Percentiles rank a stretch among this genome's conserved stretches.
These are phyloP conservation scores for Cucumis hystrix DNA, from an alignment of 306 rosid species.

Conservation along the genomic window DNA sequence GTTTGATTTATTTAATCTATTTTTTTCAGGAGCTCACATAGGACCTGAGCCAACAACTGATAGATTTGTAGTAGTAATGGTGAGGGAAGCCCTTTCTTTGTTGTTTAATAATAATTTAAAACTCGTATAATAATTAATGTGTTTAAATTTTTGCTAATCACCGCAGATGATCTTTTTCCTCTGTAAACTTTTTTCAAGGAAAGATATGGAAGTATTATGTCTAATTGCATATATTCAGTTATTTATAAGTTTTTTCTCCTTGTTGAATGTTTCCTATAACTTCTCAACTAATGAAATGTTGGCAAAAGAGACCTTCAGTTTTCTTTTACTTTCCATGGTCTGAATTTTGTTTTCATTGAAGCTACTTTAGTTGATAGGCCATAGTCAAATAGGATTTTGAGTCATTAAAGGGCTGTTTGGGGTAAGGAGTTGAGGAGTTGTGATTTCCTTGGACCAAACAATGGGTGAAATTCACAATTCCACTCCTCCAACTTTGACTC, in stretches of 20 bases:
- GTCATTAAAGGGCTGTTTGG: background rate
- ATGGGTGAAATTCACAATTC: too few species aligned
- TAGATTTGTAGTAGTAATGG: slow-evolving; percentile 94
- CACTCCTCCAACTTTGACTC: too few species aligned
- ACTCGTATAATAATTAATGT: background rate
- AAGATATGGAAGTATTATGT: background rate
- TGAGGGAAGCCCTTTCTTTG: slow-evolving; percentile 14
- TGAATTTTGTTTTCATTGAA: background rate
- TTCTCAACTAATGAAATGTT: background rate
- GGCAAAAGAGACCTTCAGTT: background rate
- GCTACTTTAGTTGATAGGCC: background rate
- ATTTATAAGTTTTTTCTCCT: background rate
- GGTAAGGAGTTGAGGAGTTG: too few species aligned
- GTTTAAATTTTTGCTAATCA: background rate
- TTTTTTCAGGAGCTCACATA: slow-evolving; percentile 67
- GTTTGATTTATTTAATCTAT: background rate
- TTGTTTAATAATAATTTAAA: background rate
- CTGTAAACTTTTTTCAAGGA: background rate
- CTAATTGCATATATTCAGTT: background rate
- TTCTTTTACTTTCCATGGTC: background rate
- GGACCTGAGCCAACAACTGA: slow-evolving; percentile 99
- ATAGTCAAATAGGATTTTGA: background rate
- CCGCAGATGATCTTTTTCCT: background rate
- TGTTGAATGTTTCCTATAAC: background rate
- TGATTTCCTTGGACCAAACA: too few species aligned